Percentiles rank a stretch among this genome's conserved stretches.
Conservation (phyloP, 306 rosid genomes). For the Sesbania bispinosa region DNA sequence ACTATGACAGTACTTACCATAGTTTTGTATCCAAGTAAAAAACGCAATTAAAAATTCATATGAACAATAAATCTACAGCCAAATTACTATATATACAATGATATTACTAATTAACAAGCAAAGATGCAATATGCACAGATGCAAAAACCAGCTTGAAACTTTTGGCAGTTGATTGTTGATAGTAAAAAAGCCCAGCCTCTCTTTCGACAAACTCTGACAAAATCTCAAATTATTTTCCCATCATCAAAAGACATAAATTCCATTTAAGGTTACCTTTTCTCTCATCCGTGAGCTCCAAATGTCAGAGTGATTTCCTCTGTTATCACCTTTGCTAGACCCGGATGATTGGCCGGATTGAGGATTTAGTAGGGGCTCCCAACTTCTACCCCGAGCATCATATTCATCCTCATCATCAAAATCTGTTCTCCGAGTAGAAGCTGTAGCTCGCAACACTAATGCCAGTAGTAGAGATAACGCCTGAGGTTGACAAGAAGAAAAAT, state of each 20-base stretch:
- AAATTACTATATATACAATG: not conserved
- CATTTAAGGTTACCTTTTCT: slow-evolving; percentile 58
- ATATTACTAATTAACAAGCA: not conserved
- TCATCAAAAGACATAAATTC: not conserved
- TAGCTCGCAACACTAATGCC: slow-evolving; percentile 67
- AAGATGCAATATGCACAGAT: not conserved
- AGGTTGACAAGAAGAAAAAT: slow-evolving; percentile 31
- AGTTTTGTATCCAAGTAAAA: slow-evolving; percentile 9
- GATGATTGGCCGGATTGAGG: slow-evolving; percentile 60
- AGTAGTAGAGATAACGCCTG: slow-evolving; percentile 76
- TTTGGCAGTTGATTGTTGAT: not conserved
- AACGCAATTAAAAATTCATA: not conserved
- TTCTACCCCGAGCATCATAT: slow-evolving; percentile 45
- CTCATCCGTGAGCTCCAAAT: slow-evolving; percentile 84
- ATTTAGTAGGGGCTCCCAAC: slow-evolving; percentile 64
- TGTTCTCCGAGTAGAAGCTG: slow-evolving; percentile 47
- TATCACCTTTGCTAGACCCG: slow-evolving; percentile 50
- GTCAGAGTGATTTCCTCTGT: slow-evolving; percentile 53
- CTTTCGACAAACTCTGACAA: not conserved
- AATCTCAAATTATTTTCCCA: not conserved
- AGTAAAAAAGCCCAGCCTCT: slow-evolving; percentile 9
- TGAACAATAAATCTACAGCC: not conserved
- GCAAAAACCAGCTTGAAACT: not conserved
- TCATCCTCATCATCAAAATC: slow-evolving; percentile 60
- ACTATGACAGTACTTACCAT: not conserved